A percentile compares a stretch with the other conserved stretches of the same genome.
Evolutionary conservation across 805 yeast species (phyloP).

Genomic region (Metschnikowia anglica): DNA sequence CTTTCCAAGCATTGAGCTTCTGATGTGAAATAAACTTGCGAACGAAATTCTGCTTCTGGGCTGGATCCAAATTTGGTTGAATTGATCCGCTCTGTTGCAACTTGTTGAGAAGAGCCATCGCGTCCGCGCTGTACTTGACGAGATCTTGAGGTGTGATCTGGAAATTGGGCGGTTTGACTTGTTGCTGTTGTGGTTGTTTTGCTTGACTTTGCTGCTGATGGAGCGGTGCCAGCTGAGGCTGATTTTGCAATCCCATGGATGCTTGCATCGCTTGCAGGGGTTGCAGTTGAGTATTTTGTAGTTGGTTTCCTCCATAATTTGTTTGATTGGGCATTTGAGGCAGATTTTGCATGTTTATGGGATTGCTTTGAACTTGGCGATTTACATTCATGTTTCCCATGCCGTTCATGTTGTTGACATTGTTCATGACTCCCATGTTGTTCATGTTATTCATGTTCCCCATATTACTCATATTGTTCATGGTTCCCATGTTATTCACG

Average conservation of each 20-base stretch:
- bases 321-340: slow-evolving; percentile 11
- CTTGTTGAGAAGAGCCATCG: slow-evolving; percentile 37
- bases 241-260: slow-evolving; percentile 11
- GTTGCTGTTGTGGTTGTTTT: slow-evolving; percentile 15
- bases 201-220: slow-evolving; percentile 13
- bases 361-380: slow-evolving; percentile 8
- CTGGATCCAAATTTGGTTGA: slow-evolving; percentile 34
- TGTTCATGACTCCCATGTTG: slow-evolving; percentile 1
- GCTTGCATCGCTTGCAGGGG: slow-evolving; percentile 9
- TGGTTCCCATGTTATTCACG: neutral
- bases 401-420: slow-evolving; percentile 8
- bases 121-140: slow-evolving; percentile 39
- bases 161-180: slow-evolving; percentile 14
- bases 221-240: slow-evolving; percentile 15
- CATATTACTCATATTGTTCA: slow-evolving; percentile 8
- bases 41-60: slow-evolving; percentile 39
- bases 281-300: slow-evolving; percentile 7
- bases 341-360: slow-evolving; percentile 9
- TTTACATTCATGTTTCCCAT: slow-evolving; percentile 12
- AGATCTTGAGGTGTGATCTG: slow-evolving; percentile 33
- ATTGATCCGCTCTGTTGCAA: slow-evolving; percentile 39
- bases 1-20: slow-evolving; percentile 29
- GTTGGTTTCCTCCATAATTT: slow-evolving; percentile 5
- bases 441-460: slow-evolving; percentile 9
- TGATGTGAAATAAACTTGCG: slow-evolving; percentile 41